Evolutionary conservation across 1,139 yeast genomes (phyloP).

Genomic region (Diutina siamensis): DNA sequence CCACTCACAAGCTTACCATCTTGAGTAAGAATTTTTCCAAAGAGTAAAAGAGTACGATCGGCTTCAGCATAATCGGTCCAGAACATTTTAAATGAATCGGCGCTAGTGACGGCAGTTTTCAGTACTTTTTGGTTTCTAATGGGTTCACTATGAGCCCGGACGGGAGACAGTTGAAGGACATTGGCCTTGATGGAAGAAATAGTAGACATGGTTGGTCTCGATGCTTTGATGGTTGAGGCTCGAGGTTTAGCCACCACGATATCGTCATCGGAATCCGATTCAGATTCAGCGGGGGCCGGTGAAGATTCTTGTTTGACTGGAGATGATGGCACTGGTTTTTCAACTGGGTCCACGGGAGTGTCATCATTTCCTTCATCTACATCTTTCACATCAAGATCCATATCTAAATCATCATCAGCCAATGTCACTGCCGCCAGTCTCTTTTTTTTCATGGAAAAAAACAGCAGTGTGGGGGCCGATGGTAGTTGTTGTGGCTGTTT

Average conservation of each 20-base stretch:
- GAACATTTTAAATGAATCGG: constrained; percentile 53
- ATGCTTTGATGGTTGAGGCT: constrained; percentile 17
- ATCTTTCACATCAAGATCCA: not conserved
- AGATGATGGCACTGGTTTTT: not conserved
- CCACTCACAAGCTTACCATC: constrained; percentile 59
- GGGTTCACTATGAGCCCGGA: constrained; percentile 14
- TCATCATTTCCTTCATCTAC: constrained; percentile 4
- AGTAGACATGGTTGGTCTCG: constrained; percentile 13
- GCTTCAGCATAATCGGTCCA: constrained; percentile 89
- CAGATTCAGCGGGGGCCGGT: not conserved
- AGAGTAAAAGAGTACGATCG: constrained; percentile 58
- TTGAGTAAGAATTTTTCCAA: constrained; percentile 64
- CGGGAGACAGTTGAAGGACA: constrained; percentile 17
- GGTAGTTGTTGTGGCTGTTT: not conserved
- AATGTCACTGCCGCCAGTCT: not conserved
- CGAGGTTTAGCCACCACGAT: constrained; percentile 36
- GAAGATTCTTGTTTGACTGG: not conserved
- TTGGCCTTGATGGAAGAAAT: constrained; percentile 16
- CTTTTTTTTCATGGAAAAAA: constrained; percentile 2
- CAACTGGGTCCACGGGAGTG: not conserved
- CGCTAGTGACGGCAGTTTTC: constrained; percentile 20
- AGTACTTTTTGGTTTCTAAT: constrained; percentile 36
- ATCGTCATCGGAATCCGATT: constrained; percentile 26
- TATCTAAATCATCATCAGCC: not conserved
- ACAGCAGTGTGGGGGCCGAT: not conserved